Evolutionary conservation across 805 yeast species (phyloP).

Genomic region (Kuraishia borneana): DNA sequence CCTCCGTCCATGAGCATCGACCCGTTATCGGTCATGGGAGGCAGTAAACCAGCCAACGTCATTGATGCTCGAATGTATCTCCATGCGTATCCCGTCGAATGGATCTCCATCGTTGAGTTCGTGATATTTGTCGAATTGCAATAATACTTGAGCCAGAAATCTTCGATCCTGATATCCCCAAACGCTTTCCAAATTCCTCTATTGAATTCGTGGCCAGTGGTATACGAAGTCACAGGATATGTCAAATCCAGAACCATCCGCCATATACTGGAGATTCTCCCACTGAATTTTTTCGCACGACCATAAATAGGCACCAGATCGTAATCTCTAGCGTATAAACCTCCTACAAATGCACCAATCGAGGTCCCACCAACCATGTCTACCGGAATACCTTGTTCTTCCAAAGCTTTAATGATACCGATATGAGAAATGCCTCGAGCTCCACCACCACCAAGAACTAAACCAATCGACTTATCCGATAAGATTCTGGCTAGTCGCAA

Average conservation of each 20-base stretch:
- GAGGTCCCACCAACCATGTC: constrained; percentile 96
- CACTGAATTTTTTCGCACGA: constrained; percentile 75
- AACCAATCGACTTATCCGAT: constrained; percentile 88
- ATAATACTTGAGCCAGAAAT: constrained; percentile 85
- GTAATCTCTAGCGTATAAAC: constrained; percentile 85
- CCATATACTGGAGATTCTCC: constrained; percentile 79
- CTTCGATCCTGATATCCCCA: constrained; percentile 89
- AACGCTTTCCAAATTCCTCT: constrained; percentile 96
- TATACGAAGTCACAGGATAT: constrained; percentile 87
- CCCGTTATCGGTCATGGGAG: constrained; percentile 83
- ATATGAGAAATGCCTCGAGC: constrained; percentile 90
- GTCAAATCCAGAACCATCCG: constrained; percentile 76
- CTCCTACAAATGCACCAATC: constrained; percentile 93
- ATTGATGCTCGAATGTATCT: constrained; percentile 89
- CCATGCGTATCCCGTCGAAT: constrained; percentile 91
- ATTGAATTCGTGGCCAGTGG: constrained; percentile 95
- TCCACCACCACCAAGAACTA: constrained; percentile 96
- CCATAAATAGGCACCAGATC: constrained; percentile 89
- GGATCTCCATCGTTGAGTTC: constrained; percentile 90
- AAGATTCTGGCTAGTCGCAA: constrained; percentile 79
- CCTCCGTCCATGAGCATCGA: constrained; percentile 95
- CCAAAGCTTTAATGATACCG: constrained; percentile 84
- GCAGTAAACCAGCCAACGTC: constrained; percentile 90
- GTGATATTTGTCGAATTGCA: constrained; percentile 93
- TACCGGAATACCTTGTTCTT: constrained; percentile 86